Base-by-base conservation (phyloP, 306 rosid genomes). In the Rosa multiflora region DNA sequence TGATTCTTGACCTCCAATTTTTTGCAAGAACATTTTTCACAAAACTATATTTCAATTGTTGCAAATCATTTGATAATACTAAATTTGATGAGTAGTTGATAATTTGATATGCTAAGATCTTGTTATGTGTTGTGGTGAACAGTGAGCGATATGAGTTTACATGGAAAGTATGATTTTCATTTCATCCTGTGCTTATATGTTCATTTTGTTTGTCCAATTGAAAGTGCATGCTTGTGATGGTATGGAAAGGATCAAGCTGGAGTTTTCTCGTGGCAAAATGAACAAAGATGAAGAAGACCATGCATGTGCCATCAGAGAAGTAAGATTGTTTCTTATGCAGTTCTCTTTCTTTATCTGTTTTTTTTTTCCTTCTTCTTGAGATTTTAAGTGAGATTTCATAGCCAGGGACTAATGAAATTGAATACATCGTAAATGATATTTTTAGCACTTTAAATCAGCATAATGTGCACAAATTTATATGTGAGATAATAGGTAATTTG, bases 161-260 rank as follows among this genome's bases (percentile, higher is more conserved):
- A 56, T 80, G 72, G 47, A 75, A 21, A 17, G 18, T 42, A 7
- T 42, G 79, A 39, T 23, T 29, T 46, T 15, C 70, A 11, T 14
- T 11, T 29, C 8, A 0, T 18, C 61, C 49, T 29, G 70, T 32
- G 9, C 76, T 20, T 32, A 32, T 14, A 26, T 29, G 75, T 70
- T 55, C 70, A 76, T 74, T 83, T 77, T 42, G 11, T 73, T 67
- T 72, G 68, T 80, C 51, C 88, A 56, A 79, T 87, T 79, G 66
- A 52, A 86, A 95, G 99, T 95, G 99, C 87, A 47, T 95, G 76
- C 92, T 95, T 74, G 99, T 92, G 79, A 95, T 92, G 88, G 99
- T 98, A 74, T 92, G 99, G 99, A 95, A 95, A 88, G 99, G 99
- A 72, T 84, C 99, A 83, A 95, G 99, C 84, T 95, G 99, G 99